Evolutionary conservation across 2,329 filamentous ascomycete genomes (phyloP).

Genomic region (Seiridium cupressi): DNA sequence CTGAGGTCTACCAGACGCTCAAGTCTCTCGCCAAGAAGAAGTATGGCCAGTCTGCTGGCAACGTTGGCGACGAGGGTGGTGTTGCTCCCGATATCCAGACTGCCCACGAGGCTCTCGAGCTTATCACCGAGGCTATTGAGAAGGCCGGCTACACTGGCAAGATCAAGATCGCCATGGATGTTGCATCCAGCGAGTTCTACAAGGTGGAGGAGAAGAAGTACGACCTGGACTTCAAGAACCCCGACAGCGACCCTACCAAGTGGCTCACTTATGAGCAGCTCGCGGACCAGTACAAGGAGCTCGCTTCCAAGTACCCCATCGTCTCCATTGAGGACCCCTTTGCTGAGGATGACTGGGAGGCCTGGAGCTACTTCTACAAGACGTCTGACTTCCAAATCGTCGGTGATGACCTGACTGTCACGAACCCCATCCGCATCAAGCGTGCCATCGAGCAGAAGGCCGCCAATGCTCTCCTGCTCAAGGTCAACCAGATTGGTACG

Average conservation of each 20-base stretch:
- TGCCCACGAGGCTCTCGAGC: conserved; percentile 91
- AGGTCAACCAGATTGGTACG: conserved; percentile 99
- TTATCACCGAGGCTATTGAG: conserved; percentile 94
- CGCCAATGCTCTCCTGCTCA: conserved; percentile 95
- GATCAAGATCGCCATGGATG: conserved; percentile 98
- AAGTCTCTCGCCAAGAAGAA: conserved; percentile 98
- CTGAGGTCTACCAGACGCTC: conserved; percentile 97
- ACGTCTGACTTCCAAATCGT: conserved; percentile 98
- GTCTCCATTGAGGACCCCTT: conserved; percentile 99
- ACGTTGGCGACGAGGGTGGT: conserved; percentile 99
- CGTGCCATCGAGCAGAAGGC: conserved; percentile 99
- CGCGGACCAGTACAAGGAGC: conserved; percentile 82
- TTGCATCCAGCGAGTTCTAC: conserved; percentile 99
- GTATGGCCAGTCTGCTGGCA: conserved; percentile 98
- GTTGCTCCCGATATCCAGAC: conserved; percentile 99
- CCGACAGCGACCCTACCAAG: conserved; percentile 90
- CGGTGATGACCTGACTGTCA: conserved; percentile 97
- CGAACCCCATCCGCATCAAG: conserved; percentile 99
- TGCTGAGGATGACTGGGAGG: conserved; percentile 99
- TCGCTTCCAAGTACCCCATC: conserved; percentile 95
- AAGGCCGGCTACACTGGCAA: conserved; percentile 92
- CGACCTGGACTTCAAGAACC: conserved; percentile 99
- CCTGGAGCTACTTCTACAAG: conserved; percentile 99
- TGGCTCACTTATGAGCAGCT: conserved; percentile 99
- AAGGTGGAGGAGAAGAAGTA: conserved; percentile 98